Conservation (phyloP, 2,329 filamentous ascomycete genomes). For the Xylaria sp. region DNA sequence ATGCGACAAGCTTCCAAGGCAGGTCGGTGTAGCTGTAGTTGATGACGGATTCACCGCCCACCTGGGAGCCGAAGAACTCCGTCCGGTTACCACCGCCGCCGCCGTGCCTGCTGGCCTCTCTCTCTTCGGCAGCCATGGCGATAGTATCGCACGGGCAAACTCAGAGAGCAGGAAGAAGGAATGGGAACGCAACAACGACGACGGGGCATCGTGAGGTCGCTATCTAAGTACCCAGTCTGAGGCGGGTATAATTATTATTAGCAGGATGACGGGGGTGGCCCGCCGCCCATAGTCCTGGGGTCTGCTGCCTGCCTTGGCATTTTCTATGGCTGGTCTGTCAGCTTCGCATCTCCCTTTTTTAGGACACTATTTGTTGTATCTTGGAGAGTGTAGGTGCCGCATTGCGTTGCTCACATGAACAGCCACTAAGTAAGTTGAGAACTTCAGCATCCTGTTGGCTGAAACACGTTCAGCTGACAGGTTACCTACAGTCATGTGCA, state of each 20-base stretch:
- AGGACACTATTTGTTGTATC: not conserved
- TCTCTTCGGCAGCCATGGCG: slow-evolving; percentile 20
- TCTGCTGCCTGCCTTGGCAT: slow-evolving; percentile 23
- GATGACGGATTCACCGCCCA: slow-evolving; percentile 67
- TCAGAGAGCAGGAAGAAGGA: not conserved
- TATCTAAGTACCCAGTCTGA: not conserved
- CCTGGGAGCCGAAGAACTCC: slow-evolving; percentile 68
- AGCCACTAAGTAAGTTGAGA: not conserved
- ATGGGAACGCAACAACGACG: not conserved
- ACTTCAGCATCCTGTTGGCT: slow-evolving; percentile 13
- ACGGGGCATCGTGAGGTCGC: not conserved
- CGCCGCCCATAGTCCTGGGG: slow-evolving; percentile 1
- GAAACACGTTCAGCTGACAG: slow-evolving; percentile 25
- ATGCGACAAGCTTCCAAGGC: slow-evolving; percentile 62
- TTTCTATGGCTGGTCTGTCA: slow-evolving; percentile 18
- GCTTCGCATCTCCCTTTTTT: slow-evolving; percentile 3
- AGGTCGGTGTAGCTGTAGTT: slow-evolving; percentile 71
- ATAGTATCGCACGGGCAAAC: not conserved
- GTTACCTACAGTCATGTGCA: not conserved
- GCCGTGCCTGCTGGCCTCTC: slow-evolving; percentile 24
- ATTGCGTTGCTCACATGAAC: slow-evolving; percentile 9
- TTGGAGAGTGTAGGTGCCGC: not conserved
- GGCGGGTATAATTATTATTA: not conserved
- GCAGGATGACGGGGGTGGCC: not conserved
- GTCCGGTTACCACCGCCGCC: slow-evolving; percentile 50